These are phyloP conservation scores for Clavispora fructus DNA, from an alignment of 805 yeast genomes.

Conservation along the genomic window DNA sequence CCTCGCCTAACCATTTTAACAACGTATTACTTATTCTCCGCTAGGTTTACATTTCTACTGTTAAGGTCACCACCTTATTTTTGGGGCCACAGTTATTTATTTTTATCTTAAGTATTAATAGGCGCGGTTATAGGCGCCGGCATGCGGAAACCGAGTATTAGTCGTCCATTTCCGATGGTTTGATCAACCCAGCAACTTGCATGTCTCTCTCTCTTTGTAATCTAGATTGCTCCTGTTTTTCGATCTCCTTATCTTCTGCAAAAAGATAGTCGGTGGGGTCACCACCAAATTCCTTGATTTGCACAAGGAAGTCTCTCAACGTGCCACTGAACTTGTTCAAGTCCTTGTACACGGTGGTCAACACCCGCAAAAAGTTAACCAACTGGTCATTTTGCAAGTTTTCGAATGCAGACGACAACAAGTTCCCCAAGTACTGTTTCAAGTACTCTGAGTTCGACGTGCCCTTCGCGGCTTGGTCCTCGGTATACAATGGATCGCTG, in stretches of 20 bases:
- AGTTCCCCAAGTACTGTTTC: conserved; percentile 74
- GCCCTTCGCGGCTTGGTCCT: conserved; percentile 80
- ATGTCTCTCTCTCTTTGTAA: conserved; percentile 76
- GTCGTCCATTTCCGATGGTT: conserved; percentile 93
- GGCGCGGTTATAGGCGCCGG: background rate
- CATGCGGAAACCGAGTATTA: conserved; percentile 19
- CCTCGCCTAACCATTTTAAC: background rate
- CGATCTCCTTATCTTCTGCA: conserved; percentile 87
- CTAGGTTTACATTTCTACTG: background rate
- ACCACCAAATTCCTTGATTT: conserved; percentile 93
- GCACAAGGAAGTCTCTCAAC: conserved; percentile 91
- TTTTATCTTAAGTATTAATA: background rate
- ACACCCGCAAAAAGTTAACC: conserved; percentile 70
- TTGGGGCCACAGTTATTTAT: background rate
- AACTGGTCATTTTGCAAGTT: conserved; percentile 83
- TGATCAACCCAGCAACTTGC: conserved; percentile 87
- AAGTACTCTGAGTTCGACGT: conserved; percentile 75
- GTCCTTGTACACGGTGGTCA: conserved; percentile 69
- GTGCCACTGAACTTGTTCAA: conserved; percentile 73
- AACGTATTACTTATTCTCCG: too few species aligned
- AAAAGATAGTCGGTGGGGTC: conserved; percentile 90
- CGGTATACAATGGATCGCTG: conserved; percentile 68
- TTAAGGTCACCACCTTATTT: background rate
- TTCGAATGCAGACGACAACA: conserved; percentile 86
- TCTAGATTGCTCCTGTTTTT: conserved; percentile 61